Percentiles rank a stretch among this genome's conserved stretches.
phyloP scores from a whole-genome alignment of 306 rosid genomes.

The Quercus mongolica region DNA sequence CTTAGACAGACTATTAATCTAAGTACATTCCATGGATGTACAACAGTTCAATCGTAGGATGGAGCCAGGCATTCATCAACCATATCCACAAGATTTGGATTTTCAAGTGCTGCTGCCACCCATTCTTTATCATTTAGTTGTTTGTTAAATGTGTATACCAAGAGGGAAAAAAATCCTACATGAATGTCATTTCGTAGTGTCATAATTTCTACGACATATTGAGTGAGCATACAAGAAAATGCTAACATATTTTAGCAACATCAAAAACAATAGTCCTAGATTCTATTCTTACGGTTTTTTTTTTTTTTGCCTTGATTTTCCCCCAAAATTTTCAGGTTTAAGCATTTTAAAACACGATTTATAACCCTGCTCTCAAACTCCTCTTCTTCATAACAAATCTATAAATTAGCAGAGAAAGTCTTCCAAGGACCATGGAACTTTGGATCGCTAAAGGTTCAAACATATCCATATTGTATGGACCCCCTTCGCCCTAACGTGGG shows the following conservation, averaged over 20 bases:
- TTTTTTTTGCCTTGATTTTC: not conserved
- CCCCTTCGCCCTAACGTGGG: too few species aligned
- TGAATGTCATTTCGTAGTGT: not conserved
- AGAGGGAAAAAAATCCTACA: not conserved
- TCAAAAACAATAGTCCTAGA: not conserved
- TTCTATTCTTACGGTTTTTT: not conserved
- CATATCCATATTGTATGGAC: too few species aligned
- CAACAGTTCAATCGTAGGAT: slow-evolving; percentile 41
- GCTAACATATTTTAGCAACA: not conserved
- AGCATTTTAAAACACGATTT: too few species aligned
- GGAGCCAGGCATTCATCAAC: slow-evolving; percentile 96
- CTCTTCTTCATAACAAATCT: too few species aligned
- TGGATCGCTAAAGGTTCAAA: too few species aligned
- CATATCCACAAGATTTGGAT: slow-evolving; percentile 77
- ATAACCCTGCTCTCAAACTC: too few species aligned
- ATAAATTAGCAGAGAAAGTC: too few species aligned
- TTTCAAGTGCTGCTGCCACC: slow-evolving; percentile 92
- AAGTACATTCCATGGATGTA: slow-evolving; percentile 6
- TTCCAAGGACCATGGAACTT: too few species aligned
- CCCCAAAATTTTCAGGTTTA: too few species aligned
- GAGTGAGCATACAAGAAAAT: not conserved
- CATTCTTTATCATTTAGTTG: slow-evolving; percentile 95
- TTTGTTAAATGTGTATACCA: slow-evolving; percentile 67
- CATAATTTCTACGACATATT: not conserved
- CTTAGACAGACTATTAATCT: slow-evolving; percentile 7